These are phyloP conservation scores for Blastobotrys aristatus DNA, from an alignment of 1,139 yeast species.

Conservation along the genomic window DNA sequence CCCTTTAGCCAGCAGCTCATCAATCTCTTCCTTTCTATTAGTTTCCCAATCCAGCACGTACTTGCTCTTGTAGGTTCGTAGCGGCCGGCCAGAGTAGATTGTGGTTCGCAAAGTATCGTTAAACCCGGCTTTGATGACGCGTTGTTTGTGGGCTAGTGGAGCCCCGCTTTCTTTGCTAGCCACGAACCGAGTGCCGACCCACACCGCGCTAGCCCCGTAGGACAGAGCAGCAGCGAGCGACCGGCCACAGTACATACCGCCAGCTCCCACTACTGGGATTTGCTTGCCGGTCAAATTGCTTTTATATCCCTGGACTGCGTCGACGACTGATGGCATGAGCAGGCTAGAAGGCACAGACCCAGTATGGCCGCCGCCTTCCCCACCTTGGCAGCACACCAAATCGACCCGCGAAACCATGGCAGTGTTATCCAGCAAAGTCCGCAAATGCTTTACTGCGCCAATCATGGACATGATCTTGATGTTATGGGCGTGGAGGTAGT, in stretches of 20 bases:
- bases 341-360: conserved; percentile 31
- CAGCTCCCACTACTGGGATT: conserved; percentile 41
- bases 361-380: conserved; percentile 51
- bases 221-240: conserved; percentile 34
- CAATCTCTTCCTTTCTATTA: conserved; percentile 23
- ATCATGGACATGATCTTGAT: conserved; percentile 42
- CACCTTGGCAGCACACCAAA: conserved; percentile 46
- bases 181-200: conserved; percentile 36
- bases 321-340: conserved; percentile 37
- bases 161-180: conserved; percentile 30
- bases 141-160: conserved; percentile 24
- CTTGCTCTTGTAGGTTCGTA: conserved; percentile 24
- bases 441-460: conserved; percentile 42
- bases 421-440: conserved; percentile 33
- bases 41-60: conserved; percentile 28
- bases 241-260: conserved; percentile 40
- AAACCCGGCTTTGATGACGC: conserved; percentile 23
- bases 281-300: conserved; percentile 25
- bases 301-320: conserved; percentile 30
- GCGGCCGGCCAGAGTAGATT: conserved; percentile 29
- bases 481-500: conserved; percentile 37
- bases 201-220: conserved; percentile 44
- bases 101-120: conserved; percentile 27
- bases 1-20: conserved; percentile 23
- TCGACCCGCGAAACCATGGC: conserved; percentile 27